Evolutionary conservation across 225 moss, liverwort and hornwort species (phyloP).

Genomic region (Bryum argenteum): DNA sequence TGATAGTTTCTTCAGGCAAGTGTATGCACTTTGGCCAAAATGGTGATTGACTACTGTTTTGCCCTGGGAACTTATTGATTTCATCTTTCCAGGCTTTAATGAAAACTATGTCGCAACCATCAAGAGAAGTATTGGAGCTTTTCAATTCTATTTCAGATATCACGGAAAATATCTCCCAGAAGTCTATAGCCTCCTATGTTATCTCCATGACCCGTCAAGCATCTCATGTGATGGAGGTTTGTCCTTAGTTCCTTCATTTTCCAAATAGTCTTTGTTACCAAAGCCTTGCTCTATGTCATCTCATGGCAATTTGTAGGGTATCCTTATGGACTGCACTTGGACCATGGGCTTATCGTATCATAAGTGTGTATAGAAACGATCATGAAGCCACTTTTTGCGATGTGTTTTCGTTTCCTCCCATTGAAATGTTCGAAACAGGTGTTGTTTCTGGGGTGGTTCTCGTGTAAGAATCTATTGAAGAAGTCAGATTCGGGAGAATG

Average conservation of each 20-base stretch:
- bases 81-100: constrained; percentile 55
- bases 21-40: constrained; percentile 1
- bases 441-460: constrained; percentile 90
- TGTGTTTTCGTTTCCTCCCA: constrained; percentile 17
- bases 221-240: constrained; percentile 94
- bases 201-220: constrained; percentile 97
- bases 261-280: neutral
- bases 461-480: constrained; percentile 70
- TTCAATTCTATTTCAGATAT: constrained; percentile 74
- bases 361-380: constrained; percentile 8
- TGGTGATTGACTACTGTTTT: constrained; percentile 15
- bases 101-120: constrained; percentile 67
- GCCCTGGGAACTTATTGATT: constrained; percentile 12
- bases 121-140: constrained; percentile 80
- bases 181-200: constrained; percentile 89
- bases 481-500: constrained; percentile 72
- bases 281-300: constrained; percentile 19
- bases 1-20: neutral
- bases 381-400: constrained; percentile 1
- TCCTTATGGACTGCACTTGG: constrained; percentile 4
- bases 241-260: constrained; percentile 6
- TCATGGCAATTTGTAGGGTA: constrained; percentile 7
- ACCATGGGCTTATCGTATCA: neutral
- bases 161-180: constrained; percentile 68
- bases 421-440: constrained; percentile 62